Percentiles rank a stretch among this genome's conserved stretches.
These are phyloP conservation scores for Leccinum arenicola DNA, from an alignment of 768 basidiomycete genomes.

Conservation along the genomic window DNA sequence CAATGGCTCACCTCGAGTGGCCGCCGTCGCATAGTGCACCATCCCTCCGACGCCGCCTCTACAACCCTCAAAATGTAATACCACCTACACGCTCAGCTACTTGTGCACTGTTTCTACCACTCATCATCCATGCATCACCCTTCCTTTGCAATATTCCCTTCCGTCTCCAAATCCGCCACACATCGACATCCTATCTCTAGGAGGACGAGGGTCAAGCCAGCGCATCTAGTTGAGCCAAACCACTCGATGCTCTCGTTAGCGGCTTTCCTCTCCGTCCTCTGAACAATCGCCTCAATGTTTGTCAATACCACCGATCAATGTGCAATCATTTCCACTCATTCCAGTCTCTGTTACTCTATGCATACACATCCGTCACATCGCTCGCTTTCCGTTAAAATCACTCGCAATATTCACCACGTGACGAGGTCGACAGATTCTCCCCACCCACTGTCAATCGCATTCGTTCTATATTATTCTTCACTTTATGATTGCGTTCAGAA, in stretches of 20 bases:
- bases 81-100: constrained; percentile 59
- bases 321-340: constrained; percentile 43
- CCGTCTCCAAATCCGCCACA: constrained; percentile 42
- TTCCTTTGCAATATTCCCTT: constrained; percentile 57
- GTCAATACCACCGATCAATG: constrained; percentile 26
- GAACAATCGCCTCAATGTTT: constrained; percentile 12
- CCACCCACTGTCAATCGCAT: constrained; percentile 45
- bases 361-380: constrained; percentile 53
- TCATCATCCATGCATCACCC: constrained; percentile 64
- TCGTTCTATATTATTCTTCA: constrained; percentile 82
- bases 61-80: constrained; percentile 75
- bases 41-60: constrained; percentile 43
- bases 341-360: constrained; percentile 48
- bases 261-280: constrained; percentile 9
- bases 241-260: constrained; percentile 14
- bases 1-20: constrained; percentile 56
- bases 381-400: constrained; percentile 39
- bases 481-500: constrained; percentile 57
- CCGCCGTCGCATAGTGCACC: constrained; percentile 56
- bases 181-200: constrained; percentile 47
- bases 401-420: constrained; percentile 45
- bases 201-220: constrained; percentile 16
- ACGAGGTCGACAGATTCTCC: constrained; percentile 54
- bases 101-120: constrained; percentile 63
- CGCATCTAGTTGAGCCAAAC: constrained; percentile 21